Evolutionary conservation across 257 asterid genomes (phyloP).

Genomic region (Solanum clarkiae): DNA sequence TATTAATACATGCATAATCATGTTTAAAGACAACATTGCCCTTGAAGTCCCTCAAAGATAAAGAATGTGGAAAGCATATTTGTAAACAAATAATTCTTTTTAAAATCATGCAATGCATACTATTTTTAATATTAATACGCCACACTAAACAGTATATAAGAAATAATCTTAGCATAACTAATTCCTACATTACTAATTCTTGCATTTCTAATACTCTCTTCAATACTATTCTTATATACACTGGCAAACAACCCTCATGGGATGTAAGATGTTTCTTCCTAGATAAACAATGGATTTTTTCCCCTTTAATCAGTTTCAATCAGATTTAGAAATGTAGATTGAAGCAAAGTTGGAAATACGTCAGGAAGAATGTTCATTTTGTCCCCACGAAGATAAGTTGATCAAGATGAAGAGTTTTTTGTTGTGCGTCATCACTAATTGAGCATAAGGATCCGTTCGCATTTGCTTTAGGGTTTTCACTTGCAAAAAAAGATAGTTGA

Average conservation of each 20-base stretch:
- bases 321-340: neutral
- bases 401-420: neutral
- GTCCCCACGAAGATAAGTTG: neutral
- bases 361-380: neutral
- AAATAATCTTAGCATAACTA: neutral
- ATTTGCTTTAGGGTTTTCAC: no score
- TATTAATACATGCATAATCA: no score
- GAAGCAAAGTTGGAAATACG: neutral
- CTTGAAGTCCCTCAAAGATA: no score
- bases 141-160: neutral
- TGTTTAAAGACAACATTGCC: no score
- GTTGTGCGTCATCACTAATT: no score
- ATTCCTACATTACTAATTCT: neutral
- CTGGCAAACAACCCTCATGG: neutral
- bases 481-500: no score
- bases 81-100: no score
- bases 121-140: no score
- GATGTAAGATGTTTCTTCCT: neutral
- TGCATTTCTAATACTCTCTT: neutral
- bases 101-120: no score
- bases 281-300: neutral
- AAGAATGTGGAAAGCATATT: no score
- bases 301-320: neutral
- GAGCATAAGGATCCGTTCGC: no score
- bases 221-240: neutral